A percentile compares a stretch with the other conserved stretches of the same genome.
Evolutionary conservation across 176 grass and related monocot genomes (phyloP).

Genomic region (Eleusine indica): DNA sequence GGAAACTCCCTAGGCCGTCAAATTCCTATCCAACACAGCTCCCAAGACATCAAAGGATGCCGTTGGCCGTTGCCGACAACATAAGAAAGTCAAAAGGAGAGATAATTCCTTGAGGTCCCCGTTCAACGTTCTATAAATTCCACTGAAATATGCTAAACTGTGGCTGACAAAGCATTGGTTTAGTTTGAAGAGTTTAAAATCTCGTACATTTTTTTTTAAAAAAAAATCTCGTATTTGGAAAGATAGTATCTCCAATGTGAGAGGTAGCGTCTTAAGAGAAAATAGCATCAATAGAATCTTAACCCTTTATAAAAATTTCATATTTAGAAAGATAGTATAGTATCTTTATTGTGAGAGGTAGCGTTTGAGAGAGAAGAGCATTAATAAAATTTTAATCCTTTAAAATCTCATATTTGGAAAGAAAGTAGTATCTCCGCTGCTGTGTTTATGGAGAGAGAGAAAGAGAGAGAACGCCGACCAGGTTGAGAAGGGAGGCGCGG

Average conservation of each 20-base stretch:
- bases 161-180: neutral
- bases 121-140: neutral
- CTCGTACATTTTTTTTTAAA: neutral
- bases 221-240: neutral
- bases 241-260: neutral
- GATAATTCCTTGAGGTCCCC: neutral
- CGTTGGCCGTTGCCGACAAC: conserved; percentile 32
- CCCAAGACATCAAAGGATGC: conserved; percentile 8
- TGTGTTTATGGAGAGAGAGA: neutral
- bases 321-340: neutral
- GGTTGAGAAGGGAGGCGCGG: conserved; percentile 61
- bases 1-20: conserved; percentile 15
- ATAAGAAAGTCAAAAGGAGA: neutral
- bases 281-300: neutral
- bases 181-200: neutral
- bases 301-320: neutral
- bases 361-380: neutral
- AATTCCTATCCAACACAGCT: conserved; percentile 16
- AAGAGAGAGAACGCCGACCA: conserved; percentile 38
- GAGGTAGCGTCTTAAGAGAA: neutral
- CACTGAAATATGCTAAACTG: neutral
- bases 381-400: neutral
- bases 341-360: neutral
- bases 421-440: neutral
- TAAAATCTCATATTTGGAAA: neutral